Evolutionary conservation across 352 stramenopile species (phyloP).

Genomic region (Pythium myriotylum): DNA sequence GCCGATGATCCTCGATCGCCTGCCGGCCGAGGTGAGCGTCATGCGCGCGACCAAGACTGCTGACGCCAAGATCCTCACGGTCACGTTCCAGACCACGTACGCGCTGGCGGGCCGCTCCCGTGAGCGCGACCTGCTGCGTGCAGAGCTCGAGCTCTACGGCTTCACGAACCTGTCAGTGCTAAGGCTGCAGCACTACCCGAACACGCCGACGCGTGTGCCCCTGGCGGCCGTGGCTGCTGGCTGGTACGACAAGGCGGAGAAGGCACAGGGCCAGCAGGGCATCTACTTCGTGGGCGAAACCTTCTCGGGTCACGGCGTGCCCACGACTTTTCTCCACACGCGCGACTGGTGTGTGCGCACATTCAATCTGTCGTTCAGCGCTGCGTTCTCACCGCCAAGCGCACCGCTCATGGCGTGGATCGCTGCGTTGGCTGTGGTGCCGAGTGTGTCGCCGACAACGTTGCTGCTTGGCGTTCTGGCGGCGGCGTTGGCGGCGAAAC

Average conservation of each 20-base stretch:
- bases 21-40: conserved; percentile 10
- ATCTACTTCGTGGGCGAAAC: conserved; percentile 20
- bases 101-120: not conserved
- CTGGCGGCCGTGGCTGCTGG: not conserved
- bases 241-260: conserved; percentile 18
- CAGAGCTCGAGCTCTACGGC: conserved; percentile 9
- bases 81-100: conserved; percentile 9
- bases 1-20: not conserved
- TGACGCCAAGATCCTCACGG: conserved; percentile 2
- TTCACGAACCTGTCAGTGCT: conserved; percentile 9
- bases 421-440: too few species aligned
- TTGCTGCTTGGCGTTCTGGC: too few species aligned
- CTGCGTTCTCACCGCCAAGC: not conserved
- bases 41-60: conserved; percentile 16
- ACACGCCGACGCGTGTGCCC: conserved; percentile 7
- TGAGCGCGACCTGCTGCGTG: not conserved
- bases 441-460: too few species aligned
- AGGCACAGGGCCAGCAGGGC: conserved; percentile 12
- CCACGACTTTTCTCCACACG: conserved; percentile 18
- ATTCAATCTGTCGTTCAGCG: conserved; percentile 1
- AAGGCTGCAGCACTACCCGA: conserved; percentile 6
- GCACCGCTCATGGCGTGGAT: not conserved
- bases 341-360: conserved; percentile 12
- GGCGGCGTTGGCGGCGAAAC: too few species aligned
- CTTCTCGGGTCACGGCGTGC: conserved; percentile 16